phyloP scores from a whole-genome alignment of 768 basidiomycete species.

The Fomitopsis serialis region DNA sequence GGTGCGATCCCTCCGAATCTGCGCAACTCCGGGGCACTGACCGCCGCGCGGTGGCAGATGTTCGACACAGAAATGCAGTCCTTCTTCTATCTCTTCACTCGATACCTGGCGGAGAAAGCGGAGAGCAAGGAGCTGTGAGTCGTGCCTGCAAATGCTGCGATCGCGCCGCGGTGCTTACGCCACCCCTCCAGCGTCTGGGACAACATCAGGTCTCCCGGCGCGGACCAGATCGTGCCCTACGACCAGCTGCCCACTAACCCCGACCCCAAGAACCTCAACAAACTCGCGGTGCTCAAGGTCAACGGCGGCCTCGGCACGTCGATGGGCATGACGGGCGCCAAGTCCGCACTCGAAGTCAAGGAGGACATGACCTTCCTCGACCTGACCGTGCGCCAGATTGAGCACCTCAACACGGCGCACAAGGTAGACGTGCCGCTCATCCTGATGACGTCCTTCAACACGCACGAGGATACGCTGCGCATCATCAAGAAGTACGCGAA shows the following conservation, averaged over 20 bases:
- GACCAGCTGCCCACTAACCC: constrained; percentile 54
- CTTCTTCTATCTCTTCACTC: constrained; percentile 94
- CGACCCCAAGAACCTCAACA: constrained; percentile 70
- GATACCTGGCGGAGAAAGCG: constrained; percentile 88
- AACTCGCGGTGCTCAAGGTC: constrained; percentile 93
- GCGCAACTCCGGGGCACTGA: constrained; percentile 50
- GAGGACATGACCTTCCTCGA: constrained; percentile 98
- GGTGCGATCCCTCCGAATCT: constrained; percentile 37
- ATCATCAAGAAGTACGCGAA: constrained; percentile 97
- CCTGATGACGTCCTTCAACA: constrained; percentile 99
- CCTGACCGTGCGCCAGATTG: constrained; percentile 89
- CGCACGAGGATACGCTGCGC: constrained; percentile 91
- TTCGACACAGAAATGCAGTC: constrained; percentile 96
- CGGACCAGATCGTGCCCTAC: constrained; percentile 84
- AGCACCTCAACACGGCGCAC: constrained; percentile 84
- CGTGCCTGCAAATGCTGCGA: not conserved
- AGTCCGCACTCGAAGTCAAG: constrained; percentile 92
- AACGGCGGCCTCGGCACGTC: constrained; percentile 92
- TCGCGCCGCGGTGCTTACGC: not conserved
- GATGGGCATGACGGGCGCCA: constrained; percentile 85
- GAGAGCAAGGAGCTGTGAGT: constrained; percentile 82
- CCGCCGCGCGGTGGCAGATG: constrained; percentile 84
- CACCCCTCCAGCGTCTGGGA: constrained; percentile 26
- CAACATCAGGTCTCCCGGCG: constrained; percentile 75
- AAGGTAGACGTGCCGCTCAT: constrained; percentile 93